Base-by-base conservation (phyloP, 2,329 filamentous ascomycete genomes). In the Fusarium equiseti region DNA sequence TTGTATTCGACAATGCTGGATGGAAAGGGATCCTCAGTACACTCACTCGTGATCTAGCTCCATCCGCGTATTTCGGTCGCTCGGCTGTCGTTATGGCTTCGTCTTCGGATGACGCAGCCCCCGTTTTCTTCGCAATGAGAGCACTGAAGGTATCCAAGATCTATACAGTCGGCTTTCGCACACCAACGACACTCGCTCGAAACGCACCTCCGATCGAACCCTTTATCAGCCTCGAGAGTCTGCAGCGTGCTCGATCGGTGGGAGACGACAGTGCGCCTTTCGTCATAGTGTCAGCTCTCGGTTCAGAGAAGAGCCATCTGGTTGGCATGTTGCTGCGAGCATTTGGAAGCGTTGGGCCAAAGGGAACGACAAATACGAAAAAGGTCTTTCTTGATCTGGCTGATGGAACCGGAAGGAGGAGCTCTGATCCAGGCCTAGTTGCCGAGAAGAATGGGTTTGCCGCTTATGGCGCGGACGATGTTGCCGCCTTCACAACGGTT, bases 1-100 rank as follows among this genome's bases (percentile, higher is more conserved):
- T 95, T 43, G 83, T 95, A 18, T 91, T 94, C 49, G 93, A 96
- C 74, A 97, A 97, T 72, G 91, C 92, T 13, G 90, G 90, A 16
- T 96, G 93, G 92, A 94, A 93, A 78, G 93, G 93, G 3, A 95
- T 97, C 61, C 86, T 94, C 50, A 91, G 92, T 55, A 94, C 93
- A 1, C 83, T 97, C 63, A 96, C 91, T 6, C 88, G 92, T 24
- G 93, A 97, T 74, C 90, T 95, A 72, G 92, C 94, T 0, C 93
- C 93, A 0, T 94, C 92, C 7, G 93, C 93, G 2, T 97, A 95
- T 78, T 88, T 88, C 70, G 90, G 89, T 44, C 89, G 92, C 50
- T 89, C 92, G 6, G 93, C 92, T 4, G 88, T 97, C 46, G 87
- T 97, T 16, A 82, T 97, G 13, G 92, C 92, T 11, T 90, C 88